Percentiles rank a stretch among this genome's conserved stretches.
These are phyloP conservation scores for Macadamia tetraphylla DNA, from an alignment of 164 flowering plant species.

Conservation along the genomic window DNA sequence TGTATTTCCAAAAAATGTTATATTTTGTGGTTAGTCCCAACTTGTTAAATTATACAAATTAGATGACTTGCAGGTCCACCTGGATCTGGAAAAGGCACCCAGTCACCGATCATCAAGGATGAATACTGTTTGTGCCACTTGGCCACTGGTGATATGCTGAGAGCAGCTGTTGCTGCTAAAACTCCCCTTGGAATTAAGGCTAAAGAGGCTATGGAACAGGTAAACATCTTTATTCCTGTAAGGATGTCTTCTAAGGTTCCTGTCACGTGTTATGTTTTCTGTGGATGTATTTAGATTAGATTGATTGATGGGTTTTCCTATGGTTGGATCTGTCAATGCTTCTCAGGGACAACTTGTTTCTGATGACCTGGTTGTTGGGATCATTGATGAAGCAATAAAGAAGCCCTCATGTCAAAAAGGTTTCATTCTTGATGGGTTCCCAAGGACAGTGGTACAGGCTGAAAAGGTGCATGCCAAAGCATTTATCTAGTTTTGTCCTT, in stretches of 20 bases:
- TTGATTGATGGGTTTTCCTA: conserved; percentile 2
- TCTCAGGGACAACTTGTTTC: conserved; percentile 91
- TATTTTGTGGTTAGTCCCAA: not conserved
- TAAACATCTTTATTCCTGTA: conserved; percentile 14
- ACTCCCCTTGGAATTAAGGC: conserved; percentile 96
- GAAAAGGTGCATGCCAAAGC: conserved; percentile 45
- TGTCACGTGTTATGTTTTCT: not conserved
- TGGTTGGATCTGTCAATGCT: conserved; percentile 9
- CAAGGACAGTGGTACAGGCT: conserved; percentile 92
- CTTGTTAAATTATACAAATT: conserved; percentile 7
- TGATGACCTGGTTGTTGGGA: conserved; percentile 92
- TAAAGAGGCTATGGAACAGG: conserved; percentile 97
- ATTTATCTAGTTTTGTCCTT: not conserved
- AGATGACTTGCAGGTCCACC: conserved; percentile 77
- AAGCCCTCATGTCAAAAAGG: conserved; percentile 94
- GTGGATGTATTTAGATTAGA: not conserved
- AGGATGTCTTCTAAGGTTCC: not conserved
- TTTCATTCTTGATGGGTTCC: conserved; percentile 96
- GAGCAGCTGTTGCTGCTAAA: conserved; percentile 95
- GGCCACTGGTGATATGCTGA: conserved; percentile 98
- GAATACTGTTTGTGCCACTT: conserved; percentile 97
- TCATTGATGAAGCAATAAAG: conserved; percentile 87
- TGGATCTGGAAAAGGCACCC: conserved; percentile 98
- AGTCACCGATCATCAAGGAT: conserved; percentile 92
- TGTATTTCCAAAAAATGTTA: too few species aligned